Percentiles rank a stretch among this genome's conserved stretches.
Evolutionary conservation across 2,329 filamentous ascomycete genomes (phyloP).

Genomic region (Myrmaecium sp.): DNA sequence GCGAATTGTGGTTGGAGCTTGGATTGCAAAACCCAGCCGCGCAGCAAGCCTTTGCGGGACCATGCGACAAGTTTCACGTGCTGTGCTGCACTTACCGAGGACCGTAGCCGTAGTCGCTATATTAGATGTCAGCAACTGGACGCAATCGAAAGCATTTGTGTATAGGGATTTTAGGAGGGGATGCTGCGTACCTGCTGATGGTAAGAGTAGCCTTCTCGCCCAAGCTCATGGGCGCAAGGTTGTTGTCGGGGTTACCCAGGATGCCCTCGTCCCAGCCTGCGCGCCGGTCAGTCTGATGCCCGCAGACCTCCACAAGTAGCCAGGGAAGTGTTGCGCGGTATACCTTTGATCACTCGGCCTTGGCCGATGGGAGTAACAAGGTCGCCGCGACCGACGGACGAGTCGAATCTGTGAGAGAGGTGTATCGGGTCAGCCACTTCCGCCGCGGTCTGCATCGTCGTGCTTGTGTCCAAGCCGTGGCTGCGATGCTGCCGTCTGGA

Average conservation of each 20-base stretch:
- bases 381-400: constrained; percentile 59
- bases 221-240: constrained; percentile 53
- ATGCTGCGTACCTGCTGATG: constrained; percentile 50
- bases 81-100: constrained; percentile 14
- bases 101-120: constrained; percentile 21
- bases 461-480: too few relatives aligned
- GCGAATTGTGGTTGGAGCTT: too few relatives aligned
- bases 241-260: constrained; percentile 16
- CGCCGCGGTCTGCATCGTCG: too few relatives aligned
- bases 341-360: constrained; percentile 76
- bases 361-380: constrained; percentile 67
- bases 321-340: constrained; percentile 3
- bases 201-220: constrained; percentile 79
- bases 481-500: too few relatives aligned
- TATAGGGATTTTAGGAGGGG: constrained; percentile 8
- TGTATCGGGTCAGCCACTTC: too few relatives aligned
- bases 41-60: too few relatives aligned
- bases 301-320: neutral
- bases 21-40: neutral
- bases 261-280: constrained; percentile 53
- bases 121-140: constrained; percentile 2
- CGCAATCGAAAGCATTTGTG: constrained; percentile 5
- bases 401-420: constrained; percentile 76
- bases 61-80: too few relatives aligned
- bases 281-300: constrained; percentile 8